These are phyloP conservation scores for Colletotrichum sp. DNA, from an alignment of 2,329 filamentous ascomycete genomes.

Conservation along the genomic window DNA sequence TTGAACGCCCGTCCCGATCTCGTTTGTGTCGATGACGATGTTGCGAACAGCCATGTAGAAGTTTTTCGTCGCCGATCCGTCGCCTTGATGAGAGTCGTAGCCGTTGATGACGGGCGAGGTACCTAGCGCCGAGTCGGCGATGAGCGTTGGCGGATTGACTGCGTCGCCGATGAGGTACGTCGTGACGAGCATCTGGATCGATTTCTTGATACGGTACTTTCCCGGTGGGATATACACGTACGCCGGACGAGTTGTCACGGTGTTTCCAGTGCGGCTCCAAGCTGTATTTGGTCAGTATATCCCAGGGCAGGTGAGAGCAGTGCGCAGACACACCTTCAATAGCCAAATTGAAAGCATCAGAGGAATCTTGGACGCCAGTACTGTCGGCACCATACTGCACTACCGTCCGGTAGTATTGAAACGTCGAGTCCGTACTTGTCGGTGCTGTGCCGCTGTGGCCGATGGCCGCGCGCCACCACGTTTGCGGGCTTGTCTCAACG, in stretches of 20 bases:
- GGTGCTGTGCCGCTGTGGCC: constrained; percentile 29
- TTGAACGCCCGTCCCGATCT: constrained; percentile 19
- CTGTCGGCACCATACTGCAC: constrained; percentile 30
- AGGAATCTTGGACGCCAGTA: constrained; percentile 29
- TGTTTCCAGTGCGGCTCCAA: constrained; percentile 30
- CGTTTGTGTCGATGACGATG: constrained; percentile 31
- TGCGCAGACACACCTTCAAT: constrained; percentile 17
- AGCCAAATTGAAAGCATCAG: constrained; percentile 30
- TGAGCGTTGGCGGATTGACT: constrained; percentile 29
- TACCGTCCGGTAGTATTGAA: constrained; percentile 30
- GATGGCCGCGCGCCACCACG: constrained; percentile 31
- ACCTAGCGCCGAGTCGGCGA: constrained; percentile 25
- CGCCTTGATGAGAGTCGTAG: constrained; percentile 29
- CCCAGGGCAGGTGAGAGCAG: neutral
- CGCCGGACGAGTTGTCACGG: constrained; percentile 26
- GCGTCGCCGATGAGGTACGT: constrained; percentile 37
- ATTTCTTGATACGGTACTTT: constrained; percentile 32
- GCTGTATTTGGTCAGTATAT: constrained; percentile 15
- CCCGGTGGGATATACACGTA: constrained; percentile 34
- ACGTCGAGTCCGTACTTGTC: constrained; percentile 26
- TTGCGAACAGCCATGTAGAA: constrained; percentile 38
- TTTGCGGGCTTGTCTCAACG: constrained; percentile 8
- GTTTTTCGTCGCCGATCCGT: constrained; percentile 33
- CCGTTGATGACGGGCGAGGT: constrained; percentile 24
- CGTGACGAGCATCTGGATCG: constrained; percentile 33